Percentiles rank a stretch among this genome's conserved stretches.
These are phyloP conservation scores for Tephrocybe sp. DNA, from an alignment of 768 basidiomycete species.

Conservation along the genomic window DNA sequence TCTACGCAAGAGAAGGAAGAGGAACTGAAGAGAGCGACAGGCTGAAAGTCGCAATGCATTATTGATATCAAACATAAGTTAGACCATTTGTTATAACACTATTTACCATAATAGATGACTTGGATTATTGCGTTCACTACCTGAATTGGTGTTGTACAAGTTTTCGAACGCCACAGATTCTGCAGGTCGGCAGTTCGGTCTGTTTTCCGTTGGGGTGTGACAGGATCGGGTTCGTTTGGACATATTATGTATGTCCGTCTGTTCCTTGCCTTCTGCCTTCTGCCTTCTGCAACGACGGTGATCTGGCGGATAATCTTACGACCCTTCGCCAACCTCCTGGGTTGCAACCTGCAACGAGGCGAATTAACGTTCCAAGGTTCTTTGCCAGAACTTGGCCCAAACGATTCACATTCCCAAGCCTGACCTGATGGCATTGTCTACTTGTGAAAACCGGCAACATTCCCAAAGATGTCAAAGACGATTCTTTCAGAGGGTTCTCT, in stretches of 20 bases:
- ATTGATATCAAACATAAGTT: too few species aligned
- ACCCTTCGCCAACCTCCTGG: conserved; percentile 21
- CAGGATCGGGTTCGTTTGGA: conserved; percentile 16
- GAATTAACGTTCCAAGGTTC: conserved; percentile 11
- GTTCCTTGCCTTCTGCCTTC: conserved; percentile 13
- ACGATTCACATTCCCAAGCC: conserved; percentile 18
- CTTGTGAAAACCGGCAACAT: conserved; percentile 26
- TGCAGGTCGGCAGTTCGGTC: conserved; percentile 4
- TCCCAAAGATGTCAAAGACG: conserved; percentile 27
- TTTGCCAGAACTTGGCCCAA: conserved; percentile 11
- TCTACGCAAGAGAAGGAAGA: conserved; percentile 32
- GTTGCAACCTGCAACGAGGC: conserved; percentile 23
- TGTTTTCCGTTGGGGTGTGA: conserved; percentile 6
- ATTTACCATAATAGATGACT: conserved; percentile 17
- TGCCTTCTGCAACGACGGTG: conserved; percentile 17
- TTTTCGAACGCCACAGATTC: conserved; percentile 19
- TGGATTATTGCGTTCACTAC: conserved; percentile 4
- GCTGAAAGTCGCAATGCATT: conserved; percentile 26
- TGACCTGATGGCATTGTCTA: conserved; percentile 16
- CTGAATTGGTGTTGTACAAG: too few species aligned
- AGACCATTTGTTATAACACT: too few species aligned
- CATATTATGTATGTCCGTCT: conserved; percentile 8
- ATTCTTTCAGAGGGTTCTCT: conserved; percentile 23
- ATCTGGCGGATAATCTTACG: conserved; percentile 22
- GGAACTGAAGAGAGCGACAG: conserved; percentile 54